Evolutionary conservation across 116 monocot genomes (phyloP).

Genomic region (Cymodocea nodosa): DNA sequence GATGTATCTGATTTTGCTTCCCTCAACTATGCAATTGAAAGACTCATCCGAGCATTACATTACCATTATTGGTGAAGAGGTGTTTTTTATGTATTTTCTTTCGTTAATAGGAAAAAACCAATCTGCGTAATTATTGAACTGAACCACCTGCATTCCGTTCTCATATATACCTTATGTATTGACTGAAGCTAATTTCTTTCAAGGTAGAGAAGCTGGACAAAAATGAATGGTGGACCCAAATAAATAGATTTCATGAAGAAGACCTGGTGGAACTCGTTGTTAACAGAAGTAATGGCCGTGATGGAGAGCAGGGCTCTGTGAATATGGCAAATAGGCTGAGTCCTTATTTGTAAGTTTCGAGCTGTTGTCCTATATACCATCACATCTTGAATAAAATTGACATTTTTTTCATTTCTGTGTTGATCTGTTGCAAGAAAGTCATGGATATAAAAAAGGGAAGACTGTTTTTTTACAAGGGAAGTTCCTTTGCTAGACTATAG

Average conservation of each 20-base stretch:
- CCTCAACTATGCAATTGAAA: too few relatives aligned
- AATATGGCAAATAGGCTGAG: constrained; percentile 67
- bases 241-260: constrained; percentile 59
- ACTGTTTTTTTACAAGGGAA: constrained; percentile 83
- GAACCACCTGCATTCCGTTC: too few relatives aligned
- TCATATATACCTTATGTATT: too few relatives aligned
- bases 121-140: too few relatives aligned
- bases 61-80: too few relatives aligned
- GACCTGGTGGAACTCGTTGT: constrained; percentile 59
- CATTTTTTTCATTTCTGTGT: constrained; percentile 13
- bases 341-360: constrained; percentile 66
- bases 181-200: too few relatives aligned
- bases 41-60: too few relatives aligned
- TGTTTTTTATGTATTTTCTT: too few relatives aligned
- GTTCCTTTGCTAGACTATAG: constrained; percentile 90
- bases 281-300: constrained; percentile 70
- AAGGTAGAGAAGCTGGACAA: constrained; percentile 87
- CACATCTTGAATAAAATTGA: constrained; percentile 10
- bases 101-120: too few relatives aligned
- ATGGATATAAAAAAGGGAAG: constrained; percentile 93
- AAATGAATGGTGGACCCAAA: constrained; percentile 71
- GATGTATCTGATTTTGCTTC: too few relatives aligned
- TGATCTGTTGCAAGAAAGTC: constrained; percentile 60
- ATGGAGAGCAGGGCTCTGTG: constrained; percentile 57
- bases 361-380: too few relatives aligned